A percentile compares a stretch with the other conserved stretches of the same genome.
Evolutionary conservation across 371 early-diverging fungal species (phyloP).

Genomic region (Amoeboaphelidium protococcarum): DNA sequence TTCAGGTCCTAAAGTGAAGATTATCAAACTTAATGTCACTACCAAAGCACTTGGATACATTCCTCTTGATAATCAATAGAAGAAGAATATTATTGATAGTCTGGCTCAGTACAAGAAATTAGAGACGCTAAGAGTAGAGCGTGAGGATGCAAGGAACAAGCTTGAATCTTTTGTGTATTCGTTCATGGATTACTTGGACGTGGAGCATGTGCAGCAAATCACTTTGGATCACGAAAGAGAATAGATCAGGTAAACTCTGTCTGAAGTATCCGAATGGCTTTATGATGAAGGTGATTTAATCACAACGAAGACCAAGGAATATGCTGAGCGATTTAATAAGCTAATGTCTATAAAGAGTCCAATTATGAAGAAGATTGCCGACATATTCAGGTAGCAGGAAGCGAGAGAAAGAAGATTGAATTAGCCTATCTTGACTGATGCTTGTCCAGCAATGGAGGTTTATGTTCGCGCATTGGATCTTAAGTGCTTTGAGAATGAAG

Average conservation of each 20-base stretch:
- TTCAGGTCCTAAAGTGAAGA: conserved; percentile 9
- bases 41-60: neutral
- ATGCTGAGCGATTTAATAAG: neutral
- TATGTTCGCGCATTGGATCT: no score
- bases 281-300: conserved; percentile 47
- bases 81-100: neutral
- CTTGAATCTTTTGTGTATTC: conserved; percentile 74
- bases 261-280: conserved; percentile 60
- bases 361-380: no score
- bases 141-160: conserved; percentile 58
- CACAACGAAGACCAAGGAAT: conserved; percentile 16
- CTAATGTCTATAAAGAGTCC: no score
- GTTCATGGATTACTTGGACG: conserved; percentile 44
- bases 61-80: neutral
- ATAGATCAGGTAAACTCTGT: conserved; percentile 6
- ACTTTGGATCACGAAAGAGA: conserved; percentile 37
- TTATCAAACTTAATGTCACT: conserved; percentile 1
- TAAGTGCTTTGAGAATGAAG: no score
- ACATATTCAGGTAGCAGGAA: no score
- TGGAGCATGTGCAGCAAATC: conserved; percentile 31
- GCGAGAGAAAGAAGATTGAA: no score
- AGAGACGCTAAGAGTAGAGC: conserved; percentile 33
- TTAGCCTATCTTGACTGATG: no score
- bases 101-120: conserved; percentile 11
- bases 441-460: no score